Conservation (phyloP, 2,329 filamentous ascomycete genomes). For the Talaromyces amestolkiae region DNA sequence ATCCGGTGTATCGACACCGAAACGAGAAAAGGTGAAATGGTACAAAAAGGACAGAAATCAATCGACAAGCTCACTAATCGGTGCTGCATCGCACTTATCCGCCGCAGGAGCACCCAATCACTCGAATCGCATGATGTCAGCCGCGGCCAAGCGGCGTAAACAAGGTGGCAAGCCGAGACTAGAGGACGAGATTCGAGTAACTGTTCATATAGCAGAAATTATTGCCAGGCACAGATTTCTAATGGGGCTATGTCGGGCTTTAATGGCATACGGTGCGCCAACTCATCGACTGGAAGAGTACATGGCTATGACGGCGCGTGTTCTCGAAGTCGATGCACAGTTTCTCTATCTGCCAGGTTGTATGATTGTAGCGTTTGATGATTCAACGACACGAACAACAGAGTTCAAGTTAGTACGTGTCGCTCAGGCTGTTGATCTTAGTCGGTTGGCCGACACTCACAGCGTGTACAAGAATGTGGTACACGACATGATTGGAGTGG, state of each 20-base stretch:
- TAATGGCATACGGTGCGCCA: constrained; percentile 88
- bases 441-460: constrained; percentile 42
- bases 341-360: constrained; percentile 85
- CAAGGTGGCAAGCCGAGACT: constrained; percentile 26
- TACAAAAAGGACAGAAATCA: constrained; percentile 40
- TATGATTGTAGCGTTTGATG: constrained; percentile 85
- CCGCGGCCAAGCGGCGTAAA: constrained; percentile 25
- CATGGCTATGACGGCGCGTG: constrained; percentile 79
- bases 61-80: constrained; percentile 40
- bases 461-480: constrained; percentile 46
- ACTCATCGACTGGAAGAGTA: constrained; percentile 88
- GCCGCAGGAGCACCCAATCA: constrained; percentile 31
- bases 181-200: constrained; percentile 55
- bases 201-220: constrained; percentile 63
- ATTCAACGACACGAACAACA: constrained; percentile 42
- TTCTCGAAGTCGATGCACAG: constrained; percentile 81
- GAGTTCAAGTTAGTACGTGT: constrained; percentile 44
- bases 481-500: constrained; percentile 43
- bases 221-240: constrained; percentile 79
- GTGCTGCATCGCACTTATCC: constrained; percentile 39
- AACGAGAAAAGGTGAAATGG: constrained; percentile 43
- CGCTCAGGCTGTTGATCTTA: constrained; percentile 42
- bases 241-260: constrained; percentile 74
- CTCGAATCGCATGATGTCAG: constrained; percentile 26
- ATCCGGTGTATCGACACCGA: constrained; percentile 34